Base-by-base conservation (phyloP, 257 asterid species). In the Capsicum pubescens region DNA sequence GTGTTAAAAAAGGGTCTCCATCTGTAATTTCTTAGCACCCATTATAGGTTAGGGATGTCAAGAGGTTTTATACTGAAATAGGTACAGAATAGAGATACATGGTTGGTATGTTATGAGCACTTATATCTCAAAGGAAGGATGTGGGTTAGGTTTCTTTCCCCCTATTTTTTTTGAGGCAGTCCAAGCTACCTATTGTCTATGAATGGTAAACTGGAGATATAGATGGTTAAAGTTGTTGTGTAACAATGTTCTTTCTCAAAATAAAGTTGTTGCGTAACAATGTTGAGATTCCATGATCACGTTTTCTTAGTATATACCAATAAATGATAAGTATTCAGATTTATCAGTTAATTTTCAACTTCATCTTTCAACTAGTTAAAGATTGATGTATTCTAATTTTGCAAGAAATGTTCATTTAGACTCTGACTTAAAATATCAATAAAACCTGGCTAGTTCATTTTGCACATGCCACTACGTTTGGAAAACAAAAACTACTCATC, bases 391-490 rank as follows among this genome's bases (percentile, higher is more conserved):
- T 52, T 76, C 63, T 76, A 5, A 13, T 14, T 26, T 26, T 26
- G 32, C 32, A 26, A 0, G 32, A 26, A 26, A 26, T 26, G 32
- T 26, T 26, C 32, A 26, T 26, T 26, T 0, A 26, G 32, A 76
- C 63, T 50, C 17, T 10, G 58, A 11, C n/a, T 21, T 12, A 50
- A 52, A 26, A 3, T 9, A 76, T 74, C 81, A 21, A 9, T 26
- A 76, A 52, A 21, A 13, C 52, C 63, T 76, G 21, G 81, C 13
- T 26, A 12, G 39, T 52, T 50, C 21, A 8, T 21, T 52, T 8
- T 76, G 63, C 6, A 8, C 44, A 26, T 76, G 81, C 81, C 81
- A 76, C 81, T 76, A 72, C 7, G 19, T 48, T 48, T 72, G 81
- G 26, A 52, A 19, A 52, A 76, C 14, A 32, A 52, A 76, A 52